Evolutionary conservation across 2,329 filamentous ascomycete genomes (phyloP).

Genomic region (Paecilomyces niveus): DNA sequence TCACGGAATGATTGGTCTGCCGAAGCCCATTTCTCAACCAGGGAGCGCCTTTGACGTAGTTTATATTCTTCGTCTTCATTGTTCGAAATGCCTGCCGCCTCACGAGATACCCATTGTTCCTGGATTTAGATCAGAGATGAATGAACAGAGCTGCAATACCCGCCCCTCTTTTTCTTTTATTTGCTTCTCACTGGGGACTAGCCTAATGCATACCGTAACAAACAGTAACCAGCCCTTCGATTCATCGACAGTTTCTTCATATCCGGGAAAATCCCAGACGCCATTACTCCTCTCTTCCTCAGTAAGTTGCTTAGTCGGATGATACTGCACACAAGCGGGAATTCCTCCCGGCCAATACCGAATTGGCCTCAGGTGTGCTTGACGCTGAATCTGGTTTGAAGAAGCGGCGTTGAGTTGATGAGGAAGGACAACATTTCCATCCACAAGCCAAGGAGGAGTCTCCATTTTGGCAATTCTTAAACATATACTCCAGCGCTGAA

Average conservation of each 20-base stretch:
- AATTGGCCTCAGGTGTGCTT: neutral
- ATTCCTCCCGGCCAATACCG: neutral
- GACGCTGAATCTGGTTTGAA: no score
- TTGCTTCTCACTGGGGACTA: no score
- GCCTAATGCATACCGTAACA: neutral
- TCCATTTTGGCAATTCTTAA: no score
- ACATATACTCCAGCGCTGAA: no score
- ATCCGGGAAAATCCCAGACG: neutral
- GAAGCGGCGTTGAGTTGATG: no score
- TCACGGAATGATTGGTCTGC: conserved; percentile 9
- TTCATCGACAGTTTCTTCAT: neutral
- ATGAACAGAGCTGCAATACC: no score
- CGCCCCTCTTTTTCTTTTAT: no score
- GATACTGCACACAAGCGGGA: neutral
- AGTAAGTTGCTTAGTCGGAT: neutral
- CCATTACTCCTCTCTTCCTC: neutral
- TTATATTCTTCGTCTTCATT: conserved; percentile 8
- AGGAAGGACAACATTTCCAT: no score
- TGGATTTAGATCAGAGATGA: no score
- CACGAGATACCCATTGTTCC: no score
- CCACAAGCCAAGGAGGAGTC: no score
- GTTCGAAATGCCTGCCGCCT: no score
- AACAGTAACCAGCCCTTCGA: neutral
- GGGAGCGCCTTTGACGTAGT: conserved; percentile 5
- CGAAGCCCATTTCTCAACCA: conserved; percentile 9